phyloP scores from a whole-genome alignment of 495 filamentous ascomycete species.

The Rhypophila decipiens region DNA sequence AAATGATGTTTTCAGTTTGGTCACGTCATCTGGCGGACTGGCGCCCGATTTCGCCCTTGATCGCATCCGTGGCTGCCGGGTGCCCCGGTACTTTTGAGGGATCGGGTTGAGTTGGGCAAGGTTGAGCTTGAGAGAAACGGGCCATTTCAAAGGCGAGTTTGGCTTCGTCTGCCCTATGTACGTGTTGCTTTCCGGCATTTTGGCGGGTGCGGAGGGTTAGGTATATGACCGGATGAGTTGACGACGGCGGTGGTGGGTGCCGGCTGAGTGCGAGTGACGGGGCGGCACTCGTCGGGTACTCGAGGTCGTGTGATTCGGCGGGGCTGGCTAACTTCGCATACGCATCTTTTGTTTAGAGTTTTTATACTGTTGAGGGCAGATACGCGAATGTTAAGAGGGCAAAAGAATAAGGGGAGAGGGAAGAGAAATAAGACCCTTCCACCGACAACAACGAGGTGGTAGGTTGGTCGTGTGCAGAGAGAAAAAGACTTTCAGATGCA shows the following conservation, averaged over 20 bases:
- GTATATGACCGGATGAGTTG: background rate
- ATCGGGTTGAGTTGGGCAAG: conserved; percentile 42
- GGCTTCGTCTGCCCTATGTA: conserved; percentile 20
- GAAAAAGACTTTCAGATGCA: too few species aligned
- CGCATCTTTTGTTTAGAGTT: too few species aligned
- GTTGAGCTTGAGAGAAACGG: conserved; percentile 15
- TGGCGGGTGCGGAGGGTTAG: background rate
- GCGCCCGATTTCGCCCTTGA: conserved; percentile 59
- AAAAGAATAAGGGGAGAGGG: too few species aligned
- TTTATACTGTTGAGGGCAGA: too few species aligned
- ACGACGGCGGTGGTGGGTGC: background rate
- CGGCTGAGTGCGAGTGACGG: too few species aligned
- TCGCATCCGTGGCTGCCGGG: conserved; percentile 67
- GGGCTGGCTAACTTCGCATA: too few species aligned
- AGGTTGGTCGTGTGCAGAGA: too few species aligned
- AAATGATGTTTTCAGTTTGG: conserved; percentile 75
- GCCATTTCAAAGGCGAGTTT: conserved; percentile 24
- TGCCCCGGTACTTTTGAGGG: conserved; percentile 65
- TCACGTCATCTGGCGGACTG: conserved; percentile 50
- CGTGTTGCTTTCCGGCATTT: conserved; percentile 22
- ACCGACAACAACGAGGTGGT: too few species aligned
- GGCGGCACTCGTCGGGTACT: too few species aligned
- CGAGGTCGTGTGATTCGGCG: too few species aligned
- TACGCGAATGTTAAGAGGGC: too few species aligned
- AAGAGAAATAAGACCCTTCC: too few species aligned